Percentiles rank a stretch among this genome's conserved stretches.
Conservation (phyloP, 768 basidiomycete species). For the Galerina marginata region DNA sequence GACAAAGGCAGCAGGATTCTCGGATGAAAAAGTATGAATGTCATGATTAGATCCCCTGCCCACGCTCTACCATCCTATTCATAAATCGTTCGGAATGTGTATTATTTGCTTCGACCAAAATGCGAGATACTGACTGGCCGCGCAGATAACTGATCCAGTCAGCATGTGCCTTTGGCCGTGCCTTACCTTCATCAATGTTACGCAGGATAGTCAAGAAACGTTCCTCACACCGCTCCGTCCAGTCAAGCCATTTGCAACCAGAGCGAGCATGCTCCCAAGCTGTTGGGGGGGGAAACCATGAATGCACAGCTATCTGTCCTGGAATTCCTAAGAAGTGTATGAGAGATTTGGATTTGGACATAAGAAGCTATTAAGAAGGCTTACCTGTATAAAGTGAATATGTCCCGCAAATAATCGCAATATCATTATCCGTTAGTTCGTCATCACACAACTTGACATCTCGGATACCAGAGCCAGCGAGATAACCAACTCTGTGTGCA, state of each 20-base stretch:
- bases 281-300: conserved; percentile 17
- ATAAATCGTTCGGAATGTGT: not conserved
- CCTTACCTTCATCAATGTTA: not conserved
- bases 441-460: conserved; percentile 14
- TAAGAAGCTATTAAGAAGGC: not conserved
- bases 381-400: conserved; percentile 17
- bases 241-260: conserved; percentile 14
- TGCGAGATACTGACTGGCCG: not conserved
- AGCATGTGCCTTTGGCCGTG: not conserved
- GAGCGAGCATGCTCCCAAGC: conserved; percentile 7
- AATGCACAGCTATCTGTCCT: not conserved
- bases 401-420: conserved; percentile 17
- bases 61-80: too few species aligned
- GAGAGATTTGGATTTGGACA: not conserved
- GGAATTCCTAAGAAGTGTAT: not conserved
- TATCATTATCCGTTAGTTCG: conserved; percentile 14
- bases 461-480: not conserved
- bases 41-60: too few species aligned
- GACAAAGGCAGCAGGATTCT: too few species aligned
- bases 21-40: too few species aligned
- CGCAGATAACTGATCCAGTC: not conserved
- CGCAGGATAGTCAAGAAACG: not conserved
- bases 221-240: conserved; percentile 8
- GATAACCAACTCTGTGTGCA: conserved; percentile 3
- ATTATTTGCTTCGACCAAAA: not conserved